phyloP scores from a whole-genome alignment of 495 filamentous ascomycete species.

The Halenospora varia region DNA sequence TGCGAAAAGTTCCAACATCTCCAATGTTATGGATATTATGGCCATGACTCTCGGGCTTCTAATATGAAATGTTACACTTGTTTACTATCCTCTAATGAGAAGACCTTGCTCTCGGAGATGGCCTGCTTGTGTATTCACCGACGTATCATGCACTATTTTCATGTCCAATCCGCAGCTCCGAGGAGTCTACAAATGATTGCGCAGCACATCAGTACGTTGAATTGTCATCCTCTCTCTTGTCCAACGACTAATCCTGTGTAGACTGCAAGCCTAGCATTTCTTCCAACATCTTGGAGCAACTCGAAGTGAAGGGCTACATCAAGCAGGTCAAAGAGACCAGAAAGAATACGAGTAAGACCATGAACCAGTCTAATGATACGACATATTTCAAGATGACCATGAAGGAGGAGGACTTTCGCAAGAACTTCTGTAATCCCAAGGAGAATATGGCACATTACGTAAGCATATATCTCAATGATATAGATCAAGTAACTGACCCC shows the following conservation, averaged over 20 bases:
- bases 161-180: not conserved
- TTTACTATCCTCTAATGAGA: not conserved
- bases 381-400: not conserved
- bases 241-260: too few species aligned
- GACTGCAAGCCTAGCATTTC: not conserved
- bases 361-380: not conserved
- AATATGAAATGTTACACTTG: slow-evolving; percentile 5
- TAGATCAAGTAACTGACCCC: not conserved
- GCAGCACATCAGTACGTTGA: not conserved
- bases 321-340: not conserved
- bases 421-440: not conserved
- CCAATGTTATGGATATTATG: slow-evolving; percentile 11
- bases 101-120: not conserved
- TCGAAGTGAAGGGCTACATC: not conserved
- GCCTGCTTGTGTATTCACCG: slow-evolving; percentile 9
- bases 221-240: too few species aligned
- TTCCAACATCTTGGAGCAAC: not conserved
- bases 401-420: not conserved
- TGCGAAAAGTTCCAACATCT: slow-evolving; percentile 8
- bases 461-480: not conserved
- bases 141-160: slow-evolving; percentile 8
- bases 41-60: not conserved
- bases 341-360: too few species aligned
- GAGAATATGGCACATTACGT: slow-evolving; percentile 1
- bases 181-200: not conserved